phyloP scores from a whole-genome alignment of 176 grass and related monocot genomes.

The Saccharum officinarum region DNA sequence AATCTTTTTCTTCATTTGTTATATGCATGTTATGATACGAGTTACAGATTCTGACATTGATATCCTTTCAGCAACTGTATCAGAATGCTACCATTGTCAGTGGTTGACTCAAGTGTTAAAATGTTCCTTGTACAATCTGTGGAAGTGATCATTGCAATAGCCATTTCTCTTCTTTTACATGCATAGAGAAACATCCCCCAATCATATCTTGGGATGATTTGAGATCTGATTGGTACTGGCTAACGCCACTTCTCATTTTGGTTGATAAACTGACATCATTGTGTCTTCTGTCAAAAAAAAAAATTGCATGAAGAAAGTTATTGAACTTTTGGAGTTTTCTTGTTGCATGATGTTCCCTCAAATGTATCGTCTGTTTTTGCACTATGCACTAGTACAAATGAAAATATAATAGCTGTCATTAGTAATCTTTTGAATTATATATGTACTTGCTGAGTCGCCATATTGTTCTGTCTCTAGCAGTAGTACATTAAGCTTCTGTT shows the following conservation, averaged over 20 bases:
- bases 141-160: background rate
- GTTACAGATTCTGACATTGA: too few species aligned
- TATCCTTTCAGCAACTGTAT: too few species aligned
- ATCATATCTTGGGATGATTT: background rate
- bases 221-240: background rate
- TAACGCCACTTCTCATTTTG: background rate
- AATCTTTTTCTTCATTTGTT: too few species aligned
- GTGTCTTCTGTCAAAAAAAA: background rate
- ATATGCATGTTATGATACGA: too few species aligned
- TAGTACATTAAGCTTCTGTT: background rate
- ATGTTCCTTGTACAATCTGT: background rate
- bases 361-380: background rate
- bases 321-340: background rate
- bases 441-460: background rate
- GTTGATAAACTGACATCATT: background rate
- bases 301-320: background rate
- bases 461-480: background rate
- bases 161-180: background rate
- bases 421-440: too few species aligned
- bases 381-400: background rate
- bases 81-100: too few species aligned
- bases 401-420: background rate
- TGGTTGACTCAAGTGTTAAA: background rate
- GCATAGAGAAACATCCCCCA: background rate
- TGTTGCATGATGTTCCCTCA: background rate